phyloP scores from a whole-genome alignment of 305 asterid genomes.

The Nicotiana rustica region DNA sequence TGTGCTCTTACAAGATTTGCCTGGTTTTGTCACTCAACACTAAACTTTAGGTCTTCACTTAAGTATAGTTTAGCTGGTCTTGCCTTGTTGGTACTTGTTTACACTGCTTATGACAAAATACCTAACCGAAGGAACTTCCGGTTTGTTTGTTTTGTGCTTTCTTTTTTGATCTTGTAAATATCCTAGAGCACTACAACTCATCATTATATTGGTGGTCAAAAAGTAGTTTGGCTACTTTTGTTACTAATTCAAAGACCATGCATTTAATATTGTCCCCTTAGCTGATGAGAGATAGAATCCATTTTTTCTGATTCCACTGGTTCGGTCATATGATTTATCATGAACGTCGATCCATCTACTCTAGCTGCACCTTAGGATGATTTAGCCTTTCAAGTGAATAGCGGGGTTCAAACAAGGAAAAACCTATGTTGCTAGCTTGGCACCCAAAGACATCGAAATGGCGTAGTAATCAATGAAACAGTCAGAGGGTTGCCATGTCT shows the following conservation, averaged over 20 bases:
- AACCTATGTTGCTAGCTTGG: neutral
- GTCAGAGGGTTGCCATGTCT: neutral
- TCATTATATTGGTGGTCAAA: slow-evolving; percentile 6
- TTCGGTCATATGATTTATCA: neutral
- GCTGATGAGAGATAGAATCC: slow-evolving; percentile 9
- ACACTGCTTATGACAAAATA: slow-evolving; percentile 10
- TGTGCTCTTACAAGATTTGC: slow-evolving; percentile 16
- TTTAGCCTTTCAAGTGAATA: neutral
- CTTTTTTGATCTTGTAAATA: slow-evolving; percentile 8
- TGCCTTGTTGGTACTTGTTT: slow-evolving; percentile 17
- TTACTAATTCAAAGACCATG: neutral
- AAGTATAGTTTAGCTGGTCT: slow-evolving; percentile 20
- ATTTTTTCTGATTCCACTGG: neutral
- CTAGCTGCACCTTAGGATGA: neutral
- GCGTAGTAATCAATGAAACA: neutral
- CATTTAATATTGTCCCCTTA: neutral
- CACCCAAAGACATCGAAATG: neutral
- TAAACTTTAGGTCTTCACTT: neutral
- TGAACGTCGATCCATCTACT: neutral
- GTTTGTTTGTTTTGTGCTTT: slow-evolving; percentile 9
- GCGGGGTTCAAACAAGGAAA: slow-evolving; percentile 1
- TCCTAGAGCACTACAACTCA: neutral
- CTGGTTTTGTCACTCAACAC: neutral
- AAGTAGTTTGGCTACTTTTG: slow-evolving; percentile 14
- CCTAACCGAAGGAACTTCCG: neutral